These are phyloP conservation scores for Cryptococcus neoformans DNA, from an alignment of 1,284 basidiomycete species.

Conservation along the genomic window DNA sequence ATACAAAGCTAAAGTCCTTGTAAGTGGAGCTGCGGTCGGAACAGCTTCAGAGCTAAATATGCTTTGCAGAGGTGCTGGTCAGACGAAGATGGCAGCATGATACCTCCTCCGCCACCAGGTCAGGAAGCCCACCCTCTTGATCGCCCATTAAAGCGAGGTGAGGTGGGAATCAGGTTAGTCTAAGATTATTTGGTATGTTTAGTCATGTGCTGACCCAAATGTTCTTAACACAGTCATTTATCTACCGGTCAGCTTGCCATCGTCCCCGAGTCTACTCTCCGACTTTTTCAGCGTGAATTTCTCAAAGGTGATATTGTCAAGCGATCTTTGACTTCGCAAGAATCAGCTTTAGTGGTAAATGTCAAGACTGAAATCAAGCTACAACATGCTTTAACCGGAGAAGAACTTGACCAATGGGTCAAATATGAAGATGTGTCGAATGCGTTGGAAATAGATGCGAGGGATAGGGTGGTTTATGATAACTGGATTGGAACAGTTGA, in stretches of 20 bases:
- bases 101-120: slow-evolving; percentile 16
- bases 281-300: slow-evolving; percentile 75
- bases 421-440: slow-evolving; percentile 61
- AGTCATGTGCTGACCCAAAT: neutral
- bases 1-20: slow-evolving; percentile 30
- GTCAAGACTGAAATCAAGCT: slow-evolving; percentile 63
- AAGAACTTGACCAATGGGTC: slow-evolving; percentile 63
- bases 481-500: slow-evolving; percentile 82
- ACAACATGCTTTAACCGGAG: slow-evolving; percentile 69
- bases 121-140: slow-evolving; percentile 59
- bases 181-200: slow-evolving; percentile 41
- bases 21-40: slow-evolving; percentile 12
- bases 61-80: slow-evolving; percentile 38
- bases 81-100: slow-evolving; percentile 32
- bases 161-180: slow-evolving; percentile 67
- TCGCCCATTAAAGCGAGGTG: slow-evolving; percentile 68
- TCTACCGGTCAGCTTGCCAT: slow-evolving; percentile 63
- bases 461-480: slow-evolving; percentile 75
- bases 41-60: neutral
- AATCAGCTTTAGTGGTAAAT: slow-evolving; percentile 71
- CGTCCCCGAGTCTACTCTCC: slow-evolving; percentile 63
- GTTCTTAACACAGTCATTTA: slow-evolving; percentile 40
- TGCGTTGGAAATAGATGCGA: slow-evolving; percentile 55
- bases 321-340: slow-evolving; percentile 65
- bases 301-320: slow-evolving; percentile 80